A percentile compares a stretch with the other conserved stretches of the same genome.
Evolutionary conservation across 192 early-diverging fungal species (phyloP).

Genomic region (Coemansia pectinata): DNA sequence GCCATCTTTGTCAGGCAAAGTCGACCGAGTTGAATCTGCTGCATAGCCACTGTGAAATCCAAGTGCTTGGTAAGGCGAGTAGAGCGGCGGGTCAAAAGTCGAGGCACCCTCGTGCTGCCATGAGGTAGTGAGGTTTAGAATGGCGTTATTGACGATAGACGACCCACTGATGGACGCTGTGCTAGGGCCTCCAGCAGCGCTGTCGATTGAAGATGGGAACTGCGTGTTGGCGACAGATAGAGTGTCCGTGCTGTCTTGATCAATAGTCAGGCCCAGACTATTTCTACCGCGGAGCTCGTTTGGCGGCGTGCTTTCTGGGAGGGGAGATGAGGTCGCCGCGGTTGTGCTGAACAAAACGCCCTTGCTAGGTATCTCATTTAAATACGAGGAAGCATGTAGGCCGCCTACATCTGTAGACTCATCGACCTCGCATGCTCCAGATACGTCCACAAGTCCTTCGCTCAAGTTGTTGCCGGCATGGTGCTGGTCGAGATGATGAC

Average conservation of each 20-base stretch:
- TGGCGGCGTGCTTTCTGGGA: background rate
- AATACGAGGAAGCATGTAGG: background rate
- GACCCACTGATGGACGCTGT: slow-evolving; percentile 21
- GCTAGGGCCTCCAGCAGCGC: background rate
- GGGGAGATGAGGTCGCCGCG: background rate
- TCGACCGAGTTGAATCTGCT: background rate
- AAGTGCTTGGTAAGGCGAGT: slow-evolving; percentile 12
- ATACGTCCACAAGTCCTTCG: background rate
- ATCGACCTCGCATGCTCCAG: background rate
- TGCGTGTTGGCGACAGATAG: background rate
- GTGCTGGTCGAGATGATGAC: background rate
- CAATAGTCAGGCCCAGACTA: slow-evolving; percentile 8
- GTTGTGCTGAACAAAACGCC: background rate
- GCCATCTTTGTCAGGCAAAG: background rate
- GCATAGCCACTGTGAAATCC: slow-evolving; percentile 10
- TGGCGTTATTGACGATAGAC: slow-evolving; percentile 39
- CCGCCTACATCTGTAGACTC: background rate
- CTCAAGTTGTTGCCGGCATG: background rate
- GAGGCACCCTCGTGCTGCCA: slow-evolving; percentile 20
- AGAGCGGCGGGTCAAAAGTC: slow-evolving; percentile 9
- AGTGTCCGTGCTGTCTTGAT: background rate
- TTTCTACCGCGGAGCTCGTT: background rate
- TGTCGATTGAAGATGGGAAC: background rate
- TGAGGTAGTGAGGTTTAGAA: slow-evolving; percentile 31
- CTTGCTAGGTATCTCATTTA: background rate